A percentile compares a stretch with the other conserved stretches of the same genome.
Conservation (phyloP, 495 filamentous ascomycete species). For the Neurospora pannonica region DNA sequence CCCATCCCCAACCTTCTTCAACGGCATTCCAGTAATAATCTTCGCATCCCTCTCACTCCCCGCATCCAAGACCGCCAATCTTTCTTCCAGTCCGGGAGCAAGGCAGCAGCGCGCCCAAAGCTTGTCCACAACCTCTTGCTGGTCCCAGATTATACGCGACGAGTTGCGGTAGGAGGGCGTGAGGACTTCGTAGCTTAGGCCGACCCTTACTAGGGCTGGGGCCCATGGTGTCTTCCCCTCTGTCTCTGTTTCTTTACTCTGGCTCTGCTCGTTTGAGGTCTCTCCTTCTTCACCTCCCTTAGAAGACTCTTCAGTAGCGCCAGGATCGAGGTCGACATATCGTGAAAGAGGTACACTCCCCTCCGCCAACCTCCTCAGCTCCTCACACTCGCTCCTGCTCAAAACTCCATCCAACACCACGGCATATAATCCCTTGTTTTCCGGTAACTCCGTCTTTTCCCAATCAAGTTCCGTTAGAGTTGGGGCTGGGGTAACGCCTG, state of each 20-base stretch:
- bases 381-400: slow-evolving; percentile 49
- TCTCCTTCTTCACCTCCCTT: not conserved
- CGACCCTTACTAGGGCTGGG: slow-evolving; percentile 61
- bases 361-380: slow-evolving; percentile 49
- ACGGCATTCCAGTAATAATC: not conserved
- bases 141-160: slow-evolving; percentile 68
- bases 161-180: slow-evolving; percentile 52
- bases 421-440: slow-evolving; percentile 48
- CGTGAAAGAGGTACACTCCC: slow-evolving; percentile 22
- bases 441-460: slow-evolving; percentile 37
- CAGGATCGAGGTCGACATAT: too few relatives aligned
- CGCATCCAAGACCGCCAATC: slow-evolving; percentile 8
- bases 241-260: slow-evolving; percentile 2
- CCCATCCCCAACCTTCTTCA: too few relatives aligned
- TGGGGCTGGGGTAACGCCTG: slow-evolving; percentile 12
- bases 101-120: slow-evolving; percentile 45
- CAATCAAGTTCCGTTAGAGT: slow-evolving; percentile 42
- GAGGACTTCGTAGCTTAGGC: slow-evolving; percentile 48
- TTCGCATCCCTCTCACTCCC: not conserved
- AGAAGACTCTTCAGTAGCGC: too few relatives aligned
- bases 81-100: slow-evolving; percentile 21
- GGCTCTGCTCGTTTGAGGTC: too few relatives aligned
- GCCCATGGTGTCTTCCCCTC: slow-evolving; percentile 42
- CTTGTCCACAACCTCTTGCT: slow-evolving; percentile 47
- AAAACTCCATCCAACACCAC: slow-evolving; percentile 56